Base-by-base conservation (phyloP, 2,329 filamentous ascomycete genomes). In the Teratosphaeria epicoccoides region DNA sequence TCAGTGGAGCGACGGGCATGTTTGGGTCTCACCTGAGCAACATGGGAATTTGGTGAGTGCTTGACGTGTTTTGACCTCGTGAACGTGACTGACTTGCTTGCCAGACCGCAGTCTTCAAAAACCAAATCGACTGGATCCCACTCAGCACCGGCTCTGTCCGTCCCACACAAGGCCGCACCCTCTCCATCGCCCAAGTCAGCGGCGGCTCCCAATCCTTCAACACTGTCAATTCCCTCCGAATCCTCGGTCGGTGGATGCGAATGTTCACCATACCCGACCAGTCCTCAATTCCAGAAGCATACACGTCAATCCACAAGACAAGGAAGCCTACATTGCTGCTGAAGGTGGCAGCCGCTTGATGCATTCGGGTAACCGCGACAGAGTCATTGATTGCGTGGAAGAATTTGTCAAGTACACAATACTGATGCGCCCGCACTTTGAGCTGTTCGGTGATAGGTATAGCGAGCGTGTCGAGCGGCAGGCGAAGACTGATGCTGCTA, bases 101-200 rank as follows among this genome's bases (percentile, higher is more conserved):
- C 17, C 46, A 78, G 72, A 84, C 81, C 0, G 80, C 75, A 3
- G 77, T 84, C 0, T 85, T 85, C 72, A 85, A 85, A 57, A 82
- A 83, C 57, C 81, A 85, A 57, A 84, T 85, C 46, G 82, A 85
- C 64, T 85, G 82, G 83, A 82, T 85, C 37, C 82, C 82, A 0
- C 69, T 85, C 0, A 75, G 71, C 1, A 77, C 77, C 0, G 81
- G 82, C 23, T 78, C 77, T 7, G 76, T 85, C 0, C 77, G 82
- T 0, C 82, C 81, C 0, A 85, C 82, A 0, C 82, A 85, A 67
- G 82, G 82, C 28, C 74, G 81, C 0, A 85, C 81, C 0, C 70
- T 85, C 0, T 76, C 77, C 1, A 73, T 85, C 22, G 77, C 79
- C 0, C 79, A 84, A 63, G 80, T 85, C 0, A 78, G 72, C 49